These are phyloP conservation scores for Haematococcus sp. DNA, from an alignment of 139 green algal species.

Conservation along the genomic window DNA sequence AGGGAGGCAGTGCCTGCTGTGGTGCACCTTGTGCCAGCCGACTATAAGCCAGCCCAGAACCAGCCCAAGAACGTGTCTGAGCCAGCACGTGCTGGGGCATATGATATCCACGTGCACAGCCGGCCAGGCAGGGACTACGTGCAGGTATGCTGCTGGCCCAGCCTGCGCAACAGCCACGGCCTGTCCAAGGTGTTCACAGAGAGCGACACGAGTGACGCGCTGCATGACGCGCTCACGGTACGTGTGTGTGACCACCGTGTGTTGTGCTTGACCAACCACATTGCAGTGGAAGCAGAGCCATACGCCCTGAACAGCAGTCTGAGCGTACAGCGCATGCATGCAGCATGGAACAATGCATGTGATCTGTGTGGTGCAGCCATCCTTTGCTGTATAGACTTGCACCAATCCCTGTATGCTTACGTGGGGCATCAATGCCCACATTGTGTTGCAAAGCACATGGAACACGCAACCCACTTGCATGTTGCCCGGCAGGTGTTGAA, in stretches of 20 bases:
- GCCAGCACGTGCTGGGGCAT: slow-evolving; percentile 6
- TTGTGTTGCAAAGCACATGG: too few species aligned
- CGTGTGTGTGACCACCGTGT: not conserved
- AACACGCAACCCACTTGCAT: too few species aligned
- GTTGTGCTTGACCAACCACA: too few species aligned
- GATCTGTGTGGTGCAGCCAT: too few species aligned
- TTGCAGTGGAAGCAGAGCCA: too few species aligned
- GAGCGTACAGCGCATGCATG: too few species aligned
- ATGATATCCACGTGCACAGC: slow-evolving; percentile 12
- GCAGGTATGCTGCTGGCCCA: slow-evolving; percentile 12
- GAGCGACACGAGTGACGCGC: slow-evolving; percentile 22
- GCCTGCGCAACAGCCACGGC: not conserved
- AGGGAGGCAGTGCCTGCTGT: not conserved
- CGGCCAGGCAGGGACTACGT: slow-evolving; percentile 22
- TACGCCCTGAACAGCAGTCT: too few species aligned
- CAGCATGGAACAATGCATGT: too few species aligned
- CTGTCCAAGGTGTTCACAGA: slow-evolving; percentile 24
- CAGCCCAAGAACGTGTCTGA: not conserved
- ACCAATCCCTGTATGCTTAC: too few species aligned
- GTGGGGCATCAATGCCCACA: too few species aligned
- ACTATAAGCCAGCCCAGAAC: slow-evolving; percentile 8
- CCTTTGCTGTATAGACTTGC: too few species aligned
- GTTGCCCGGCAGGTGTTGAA: slow-evolving; percentile 3
- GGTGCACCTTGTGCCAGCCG: slow-evolving; percentile 12
- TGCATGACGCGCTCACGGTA: slow-evolving; percentile 21